phyloP scores from a whole-genome alignment of 306 rosid species.

The Potentilla sterilis region DNA sequence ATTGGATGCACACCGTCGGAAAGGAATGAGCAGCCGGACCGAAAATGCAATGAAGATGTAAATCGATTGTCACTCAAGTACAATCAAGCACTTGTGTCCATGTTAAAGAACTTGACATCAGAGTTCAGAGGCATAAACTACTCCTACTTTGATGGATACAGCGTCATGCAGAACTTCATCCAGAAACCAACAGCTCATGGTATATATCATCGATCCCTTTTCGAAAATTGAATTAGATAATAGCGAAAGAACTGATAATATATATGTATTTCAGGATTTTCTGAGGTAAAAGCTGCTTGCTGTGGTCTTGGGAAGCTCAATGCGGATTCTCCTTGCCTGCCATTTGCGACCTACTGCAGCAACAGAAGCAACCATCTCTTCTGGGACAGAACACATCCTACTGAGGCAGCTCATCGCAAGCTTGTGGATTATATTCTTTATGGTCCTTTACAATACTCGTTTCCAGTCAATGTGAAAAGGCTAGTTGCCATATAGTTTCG shows the following conservation, averaged over 20 bases:
- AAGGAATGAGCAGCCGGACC: constrained; percentile 39
- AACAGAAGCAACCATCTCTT: constrained; percentile 67
- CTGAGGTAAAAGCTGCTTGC: constrained; percentile 64
- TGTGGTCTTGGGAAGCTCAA: constrained; percentile 68
- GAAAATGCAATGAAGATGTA: constrained; percentile 45
- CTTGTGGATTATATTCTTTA: constrained; percentile 42
- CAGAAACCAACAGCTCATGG: constrained; percentile 51
- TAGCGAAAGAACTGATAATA: no score
- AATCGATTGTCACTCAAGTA: constrained; percentile 38
- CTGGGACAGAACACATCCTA: constrained; percentile 75
- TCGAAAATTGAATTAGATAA: not conserved
- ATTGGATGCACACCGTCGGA: constrained; percentile 71
- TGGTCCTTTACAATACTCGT: constrained; percentile 51
- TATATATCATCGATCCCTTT: constrained; percentile 15
- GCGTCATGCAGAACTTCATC: constrained; percentile 36
- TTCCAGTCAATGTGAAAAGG: constrained; percentile 52
- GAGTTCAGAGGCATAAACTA: constrained; percentile 40
- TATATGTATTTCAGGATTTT: constrained; percentile 45
- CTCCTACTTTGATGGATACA: constrained; percentile 63
- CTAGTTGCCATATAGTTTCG: constrained; percentile 41
- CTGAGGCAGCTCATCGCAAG: constrained; percentile 53
- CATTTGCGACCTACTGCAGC: constrained; percentile 42
- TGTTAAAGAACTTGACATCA: constrained; percentile 40
- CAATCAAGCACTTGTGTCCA: constrained; percentile 46
- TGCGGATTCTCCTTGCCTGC: constrained; percentile 45